A percentile compares a stretch with the other conserved stretches of the same genome.
phyloP scores from a whole-genome alignment of 2,329 filamentous ascomycete genomes.

The Hymenoscyphus linearis region DNA sequence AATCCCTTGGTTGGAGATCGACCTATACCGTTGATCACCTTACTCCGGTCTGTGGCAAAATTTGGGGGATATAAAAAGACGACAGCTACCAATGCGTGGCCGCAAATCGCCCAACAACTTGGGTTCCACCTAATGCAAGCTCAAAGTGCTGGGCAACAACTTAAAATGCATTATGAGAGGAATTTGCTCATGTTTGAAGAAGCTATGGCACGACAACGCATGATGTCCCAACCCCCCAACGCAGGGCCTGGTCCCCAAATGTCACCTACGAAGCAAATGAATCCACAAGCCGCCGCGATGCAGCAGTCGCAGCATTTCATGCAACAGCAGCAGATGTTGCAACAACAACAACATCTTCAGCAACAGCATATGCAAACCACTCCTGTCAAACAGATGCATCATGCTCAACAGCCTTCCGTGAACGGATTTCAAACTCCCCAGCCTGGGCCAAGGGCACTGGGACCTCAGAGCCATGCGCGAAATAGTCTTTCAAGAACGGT shows the following conservation, averaged over 20 bases:
- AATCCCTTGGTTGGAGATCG: constrained; percentile 71
- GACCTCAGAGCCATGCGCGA: constrained; percentile 40
- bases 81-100: constrained; percentile 67
- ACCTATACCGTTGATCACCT: constrained; percentile 65
- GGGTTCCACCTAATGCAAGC: constrained; percentile 57
- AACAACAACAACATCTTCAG: constrained; percentile 46
- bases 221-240: constrained; percentile 26
- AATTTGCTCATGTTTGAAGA: constrained; percentile 76
- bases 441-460: constrained; percentile 34
- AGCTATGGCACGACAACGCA: constrained; percentile 47
- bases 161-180: constrained; percentile 69
- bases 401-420: constrained; percentile 40
- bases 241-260: constrained; percentile 35
- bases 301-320: constrained; percentile 50
- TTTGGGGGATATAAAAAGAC: constrained; percentile 73
- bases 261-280: constrained; percentile 37
- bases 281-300: constrained; percentile 37
- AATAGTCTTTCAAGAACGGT: constrained; percentile 49
- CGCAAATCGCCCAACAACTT: constrained; percentile 60
- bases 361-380: constrained; percentile 40
- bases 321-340: constrained; percentile 38
- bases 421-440: constrained; percentile 47
- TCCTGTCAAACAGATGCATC: constrained; percentile 41
- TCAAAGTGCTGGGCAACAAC: constrained; percentile 61
- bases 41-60: constrained; percentile 75